Evolutionary conservation across 1,284 basidiomycete species (phyloP).

Genomic region (Ganoderma sp.): DNA sequence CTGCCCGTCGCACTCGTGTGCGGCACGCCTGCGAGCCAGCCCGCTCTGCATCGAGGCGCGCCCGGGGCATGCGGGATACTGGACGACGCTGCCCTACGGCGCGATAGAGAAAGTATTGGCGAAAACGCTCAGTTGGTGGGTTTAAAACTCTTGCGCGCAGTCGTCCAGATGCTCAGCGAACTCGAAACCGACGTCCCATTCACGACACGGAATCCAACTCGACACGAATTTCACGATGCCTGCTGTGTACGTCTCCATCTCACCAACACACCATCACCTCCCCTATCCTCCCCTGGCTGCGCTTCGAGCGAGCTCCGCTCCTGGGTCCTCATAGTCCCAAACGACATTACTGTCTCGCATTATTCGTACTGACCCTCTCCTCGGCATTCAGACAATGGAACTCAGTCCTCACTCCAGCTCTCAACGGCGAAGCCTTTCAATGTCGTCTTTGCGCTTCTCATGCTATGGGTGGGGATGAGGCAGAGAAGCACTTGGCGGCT

Average conservation of each 20-base stretch:
- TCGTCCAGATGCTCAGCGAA: constrained; percentile 17
- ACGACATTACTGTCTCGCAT: background rate
- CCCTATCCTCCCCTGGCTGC: background rate
- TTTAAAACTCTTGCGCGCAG: constrained; percentile 20
- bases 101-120: constrained; percentile 8
- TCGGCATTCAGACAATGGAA: background rate
- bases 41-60: constrained; percentile 28
- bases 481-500: background rate
- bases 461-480: background rate
- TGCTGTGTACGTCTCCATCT: constrained; percentile 1
- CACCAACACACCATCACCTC: background rate
- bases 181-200: constrained; percentile 14
- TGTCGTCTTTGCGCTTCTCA: background rate
- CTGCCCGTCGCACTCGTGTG: constrained; percentile 3
- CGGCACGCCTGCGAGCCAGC: constrained; percentile 17
- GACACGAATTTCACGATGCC: constrained; percentile 2
- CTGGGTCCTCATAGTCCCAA: background rate
- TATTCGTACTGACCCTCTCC: background rate
- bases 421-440: constrained; percentile 1
- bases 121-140: constrained; percentile 23
- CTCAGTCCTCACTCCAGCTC: background rate
- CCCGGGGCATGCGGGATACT: constrained; percentile 24
- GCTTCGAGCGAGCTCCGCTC: background rate
- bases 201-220: constrained; percentile 8
- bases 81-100: constrained; percentile 13